Percentiles rank a stretch among this genome's conserved stretches.
These are phyloP conservation scores for Mycena alexandri DNA, from an alignment of 768 basidiomycete genomes.

Conservation along the genomic window DNA sequence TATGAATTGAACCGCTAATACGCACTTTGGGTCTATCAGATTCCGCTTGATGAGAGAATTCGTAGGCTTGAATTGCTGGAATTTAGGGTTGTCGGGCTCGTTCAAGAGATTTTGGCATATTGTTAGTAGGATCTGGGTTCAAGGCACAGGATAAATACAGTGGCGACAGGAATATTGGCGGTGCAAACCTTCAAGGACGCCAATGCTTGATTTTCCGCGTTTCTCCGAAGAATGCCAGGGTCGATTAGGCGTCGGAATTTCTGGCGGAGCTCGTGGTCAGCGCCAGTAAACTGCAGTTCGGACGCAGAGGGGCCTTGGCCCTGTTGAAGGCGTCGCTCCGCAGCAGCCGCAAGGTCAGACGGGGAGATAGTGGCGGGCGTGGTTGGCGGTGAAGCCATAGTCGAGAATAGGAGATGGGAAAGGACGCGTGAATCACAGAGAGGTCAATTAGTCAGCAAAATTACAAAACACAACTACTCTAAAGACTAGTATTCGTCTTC, in stretches of 20 bases:
- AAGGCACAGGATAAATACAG: slow-evolving; percentile 36
- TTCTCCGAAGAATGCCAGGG: slow-evolving; percentile 82
- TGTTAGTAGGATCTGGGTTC: slow-evolving; percentile 68
- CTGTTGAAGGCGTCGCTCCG: slow-evolving; percentile 56
- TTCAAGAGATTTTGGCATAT: slow-evolving; percentile 81
- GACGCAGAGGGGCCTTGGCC: slow-evolving; percentile 35
- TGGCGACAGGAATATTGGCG: slow-evolving; percentile 34
- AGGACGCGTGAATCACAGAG: slow-evolving; percentile 2
- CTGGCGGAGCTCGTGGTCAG: slow-evolving; percentile 77
- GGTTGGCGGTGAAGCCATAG: slow-evolving; percentile 13
- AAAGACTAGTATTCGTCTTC: neutral
- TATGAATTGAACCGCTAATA: too few species aligned
- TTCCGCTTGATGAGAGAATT: slow-evolving; percentile 75
- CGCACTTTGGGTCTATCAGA: slow-evolving; percentile 71
- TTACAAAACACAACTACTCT: neutral
- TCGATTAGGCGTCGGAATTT: slow-evolving; percentile 82
- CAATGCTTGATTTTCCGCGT: slow-evolving; percentile 69
- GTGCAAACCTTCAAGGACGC: slow-evolving; percentile 71
- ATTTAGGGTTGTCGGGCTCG: slow-evolving; percentile 82
- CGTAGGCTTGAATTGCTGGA: slow-evolving; percentile 80
- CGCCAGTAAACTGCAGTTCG: slow-evolving; percentile 42
- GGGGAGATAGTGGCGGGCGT: slow-evolving; percentile 10
- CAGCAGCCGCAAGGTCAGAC: slow-evolving; percentile 54
- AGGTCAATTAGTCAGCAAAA: slow-evolving; percentile 24
- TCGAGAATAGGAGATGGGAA: neutral